A percentile compares a stretch with the other conserved stretches of the same genome.
These are phyloP conservation scores for Tetrahymena thermophila DNA, from an alignment of 73 alveolate species.

Conservation along the genomic window DNA sequence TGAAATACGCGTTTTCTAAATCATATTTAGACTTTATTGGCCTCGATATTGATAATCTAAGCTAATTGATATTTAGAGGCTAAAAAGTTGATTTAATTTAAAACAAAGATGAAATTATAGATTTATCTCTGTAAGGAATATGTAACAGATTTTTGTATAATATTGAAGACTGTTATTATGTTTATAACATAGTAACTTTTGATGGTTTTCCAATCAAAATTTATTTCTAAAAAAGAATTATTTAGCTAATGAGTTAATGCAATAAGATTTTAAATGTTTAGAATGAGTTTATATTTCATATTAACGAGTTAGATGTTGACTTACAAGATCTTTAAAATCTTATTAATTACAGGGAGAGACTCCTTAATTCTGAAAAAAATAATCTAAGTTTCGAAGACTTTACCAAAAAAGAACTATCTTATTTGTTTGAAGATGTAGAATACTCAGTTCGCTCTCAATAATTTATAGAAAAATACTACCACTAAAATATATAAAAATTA, in stretches of 20 bases:
- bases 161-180: too few species aligned
- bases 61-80: too few species aligned
- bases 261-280: background rate
- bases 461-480: background rate
- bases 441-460: background rate
- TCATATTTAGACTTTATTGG: too few species aligned
- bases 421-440: background rate
- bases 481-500: background rate
- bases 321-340: background rate
- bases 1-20: too few species aligned
- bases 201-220: background rate
- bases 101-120: too few species aligned
- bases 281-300: background rate
- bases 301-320: background rate
- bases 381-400: background rate
- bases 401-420: background rate
- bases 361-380: background rate
- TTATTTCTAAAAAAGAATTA: background rate
- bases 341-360: background rate
- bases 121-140: too few species aligned
- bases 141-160: too few species aligned
- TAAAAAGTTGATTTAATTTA: too few species aligned
- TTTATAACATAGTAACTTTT: background rate
- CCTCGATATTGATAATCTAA: too few species aligned
- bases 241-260: background rate